Evolutionary conservation across 2,329 filamentous ascomycete genomes (phyloP).

Genomic region (Claviceps lovelessii): DNA sequence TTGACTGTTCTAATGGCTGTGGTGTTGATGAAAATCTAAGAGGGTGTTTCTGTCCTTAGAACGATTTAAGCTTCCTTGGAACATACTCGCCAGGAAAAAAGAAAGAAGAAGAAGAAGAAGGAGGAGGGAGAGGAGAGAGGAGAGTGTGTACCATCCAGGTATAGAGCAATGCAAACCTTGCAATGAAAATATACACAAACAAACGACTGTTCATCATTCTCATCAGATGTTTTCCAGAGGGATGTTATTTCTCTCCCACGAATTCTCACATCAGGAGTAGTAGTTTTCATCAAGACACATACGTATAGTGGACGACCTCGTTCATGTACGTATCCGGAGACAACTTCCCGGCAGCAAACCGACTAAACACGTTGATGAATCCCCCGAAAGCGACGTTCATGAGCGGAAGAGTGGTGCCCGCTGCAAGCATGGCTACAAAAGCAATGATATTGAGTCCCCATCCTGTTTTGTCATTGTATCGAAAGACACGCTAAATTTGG

Average conservation of each 20-base stretch:
- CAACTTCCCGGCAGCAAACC: slow-evolving; percentile 34
- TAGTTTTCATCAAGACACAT: slow-evolving; percentile 1
- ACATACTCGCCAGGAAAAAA: background rate
- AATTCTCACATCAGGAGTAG: background rate
- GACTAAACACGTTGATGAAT: slow-evolving; percentile 40
- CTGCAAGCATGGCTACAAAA: slow-evolving; percentile 21
- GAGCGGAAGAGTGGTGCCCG: slow-evolving; percentile 30
- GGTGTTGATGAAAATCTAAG: slow-evolving; percentile 22
- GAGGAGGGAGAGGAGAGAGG: no score
- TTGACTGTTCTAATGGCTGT: slow-evolving; percentile 24
- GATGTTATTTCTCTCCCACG: no score
- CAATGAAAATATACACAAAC: slow-evolving; percentile 44
- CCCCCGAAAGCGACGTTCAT: slow-evolving; percentile 47
- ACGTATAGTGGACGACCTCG: slow-evolving; percentile 32
- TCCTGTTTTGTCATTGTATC: slow-evolving; percentile 22
- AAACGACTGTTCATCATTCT: slow-evolving; percentile 13
- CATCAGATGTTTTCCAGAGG: background rate
- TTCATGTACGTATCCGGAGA: slow-evolving; percentile 32
- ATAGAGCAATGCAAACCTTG: slow-evolving; percentile 25
- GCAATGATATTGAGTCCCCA: slow-evolving; percentile 21
- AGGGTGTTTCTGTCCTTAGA: background rate
- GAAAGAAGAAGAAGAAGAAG: background rate
- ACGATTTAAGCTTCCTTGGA: background rate
- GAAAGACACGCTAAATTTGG: slow-evolving; percentile 20
- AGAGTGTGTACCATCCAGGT: slow-evolving; percentile 20